Conservation (phyloP, 192 early-diverging fungal species). For the Backusella morwellensis region DNA sequence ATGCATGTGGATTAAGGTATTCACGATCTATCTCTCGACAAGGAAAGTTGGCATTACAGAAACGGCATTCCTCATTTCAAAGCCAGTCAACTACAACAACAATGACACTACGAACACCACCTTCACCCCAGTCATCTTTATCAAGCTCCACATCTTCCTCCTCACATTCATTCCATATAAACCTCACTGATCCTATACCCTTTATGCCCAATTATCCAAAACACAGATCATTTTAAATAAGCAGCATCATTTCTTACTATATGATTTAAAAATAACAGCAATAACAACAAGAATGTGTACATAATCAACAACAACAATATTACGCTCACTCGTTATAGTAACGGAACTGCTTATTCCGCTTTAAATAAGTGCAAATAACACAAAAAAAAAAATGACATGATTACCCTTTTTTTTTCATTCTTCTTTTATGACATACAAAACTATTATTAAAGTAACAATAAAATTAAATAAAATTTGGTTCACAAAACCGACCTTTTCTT, state of each 20-base stretch:
- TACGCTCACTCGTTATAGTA: not conserved
- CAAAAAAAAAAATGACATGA: not conserved
- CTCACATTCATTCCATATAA: not conserved
- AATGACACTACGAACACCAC: not conserved
- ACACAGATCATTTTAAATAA: not conserved
- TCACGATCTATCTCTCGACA: conserved; percentile 32
- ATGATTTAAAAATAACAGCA: not conserved
- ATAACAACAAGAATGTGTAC: not conserved
- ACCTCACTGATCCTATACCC: not conserved
- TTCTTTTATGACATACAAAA: not conserved
- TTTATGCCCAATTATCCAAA: not conserved
- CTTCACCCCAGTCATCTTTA: conserved; percentile 1
- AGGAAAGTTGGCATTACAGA: conserved; percentile 14
- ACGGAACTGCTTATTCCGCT: not conserved
- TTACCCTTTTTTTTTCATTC: not conserved
- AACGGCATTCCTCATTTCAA: conserved; percentile 6
- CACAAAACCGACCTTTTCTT: not conserved
- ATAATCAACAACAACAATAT: not conserved
- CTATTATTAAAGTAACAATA: not conserved
- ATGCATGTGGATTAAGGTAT: conserved; percentile 37
- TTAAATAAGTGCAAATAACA: not conserved
- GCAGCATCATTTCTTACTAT: not conserved
- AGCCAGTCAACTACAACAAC: conserved; percentile 7
- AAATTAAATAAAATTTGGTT: not conserved
- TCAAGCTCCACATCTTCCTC: not conserved